phyloP scores from a whole-genome alignment of 106 monocot genomes.

The Cymbidium sinense region DNA sequence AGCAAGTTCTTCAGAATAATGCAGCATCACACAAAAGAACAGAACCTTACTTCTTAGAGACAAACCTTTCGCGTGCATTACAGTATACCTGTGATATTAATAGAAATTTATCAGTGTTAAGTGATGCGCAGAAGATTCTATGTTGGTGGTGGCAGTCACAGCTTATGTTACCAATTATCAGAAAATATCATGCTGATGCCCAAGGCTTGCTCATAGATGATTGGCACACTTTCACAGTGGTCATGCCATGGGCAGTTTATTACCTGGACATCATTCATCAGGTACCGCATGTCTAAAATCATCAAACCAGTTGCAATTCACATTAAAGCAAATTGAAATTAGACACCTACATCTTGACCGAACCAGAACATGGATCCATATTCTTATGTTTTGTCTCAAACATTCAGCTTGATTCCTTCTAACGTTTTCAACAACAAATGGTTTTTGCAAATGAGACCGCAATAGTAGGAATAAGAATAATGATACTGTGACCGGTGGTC shows the following conservation, averaged over 20 bases:
- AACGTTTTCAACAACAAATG: background rate
- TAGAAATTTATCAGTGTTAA: background rate
- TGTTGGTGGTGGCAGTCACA: background rate
- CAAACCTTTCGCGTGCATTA: background rate
- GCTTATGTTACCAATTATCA: background rate
- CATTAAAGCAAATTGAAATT: background rate
- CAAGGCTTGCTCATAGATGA: background rate
- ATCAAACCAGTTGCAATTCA: background rate
- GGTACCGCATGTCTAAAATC: background rate
- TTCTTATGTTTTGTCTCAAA: background rate
- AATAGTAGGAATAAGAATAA: background rate
- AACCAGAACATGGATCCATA: background rate
- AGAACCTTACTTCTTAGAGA: background rate
- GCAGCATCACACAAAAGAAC: background rate
- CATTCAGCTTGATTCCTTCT: background rate
- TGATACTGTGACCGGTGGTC: background rate
- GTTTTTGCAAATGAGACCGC: background rate
- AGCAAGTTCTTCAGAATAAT: background rate
- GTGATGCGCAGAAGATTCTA: background rate
- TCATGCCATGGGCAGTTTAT: background rate
- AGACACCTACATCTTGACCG: background rate
- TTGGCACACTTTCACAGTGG: no score
- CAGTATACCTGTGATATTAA: background rate
- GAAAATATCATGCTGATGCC: background rate
- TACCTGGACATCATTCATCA: background rate